phyloP scores from a whole-genome alignment of 2,329 filamentous ascomycete genomes.

The Magnaporthiopsis incrustans region DNA sequence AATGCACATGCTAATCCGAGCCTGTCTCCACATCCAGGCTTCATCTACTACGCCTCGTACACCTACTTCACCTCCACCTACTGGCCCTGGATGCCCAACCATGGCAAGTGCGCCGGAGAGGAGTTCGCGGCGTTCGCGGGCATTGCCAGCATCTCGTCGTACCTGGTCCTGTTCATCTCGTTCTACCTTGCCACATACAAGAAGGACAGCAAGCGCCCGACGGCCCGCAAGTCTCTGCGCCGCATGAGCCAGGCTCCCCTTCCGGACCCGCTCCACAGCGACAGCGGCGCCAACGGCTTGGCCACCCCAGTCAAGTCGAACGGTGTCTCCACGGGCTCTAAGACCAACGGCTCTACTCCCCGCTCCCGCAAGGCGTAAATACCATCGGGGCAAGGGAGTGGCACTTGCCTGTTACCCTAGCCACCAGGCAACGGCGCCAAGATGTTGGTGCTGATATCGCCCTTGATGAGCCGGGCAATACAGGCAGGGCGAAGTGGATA shows the following conservation, averaged over 20 bases:
- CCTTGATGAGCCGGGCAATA: neutral
- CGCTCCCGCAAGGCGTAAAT: constrained; percentile 63
- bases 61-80: constrained; percentile 94
- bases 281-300: constrained; percentile 38
- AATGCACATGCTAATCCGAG: constrained; percentile 7
- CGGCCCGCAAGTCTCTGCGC: constrained; percentile 69
- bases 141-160: constrained; percentile 86
- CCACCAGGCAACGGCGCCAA: neutral
- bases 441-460: neutral
- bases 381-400: neutral
- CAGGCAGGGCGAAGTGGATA: neutral
- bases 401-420: neutral
- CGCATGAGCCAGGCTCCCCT: constrained; percentile 60
- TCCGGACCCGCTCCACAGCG: constrained; percentile 70
- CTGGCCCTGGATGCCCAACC: constrained; percentile 76
- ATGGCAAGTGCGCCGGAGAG: constrained; percentile 84
- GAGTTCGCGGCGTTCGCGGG: constrained; percentile 93
- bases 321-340: constrained; percentile 45
- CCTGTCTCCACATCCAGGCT: constrained; percentile 46
- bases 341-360: constrained; percentile 42
- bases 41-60: constrained; percentile 99
- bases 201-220: constrained; percentile 71
- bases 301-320: constrained; percentile 40
- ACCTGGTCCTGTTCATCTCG: constrained; percentile 95
- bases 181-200: constrained; percentile 98